phyloP scores from a whole-genome alignment of 371 early-diverging fungal species.

The Blakeslea trispora region DNA sequence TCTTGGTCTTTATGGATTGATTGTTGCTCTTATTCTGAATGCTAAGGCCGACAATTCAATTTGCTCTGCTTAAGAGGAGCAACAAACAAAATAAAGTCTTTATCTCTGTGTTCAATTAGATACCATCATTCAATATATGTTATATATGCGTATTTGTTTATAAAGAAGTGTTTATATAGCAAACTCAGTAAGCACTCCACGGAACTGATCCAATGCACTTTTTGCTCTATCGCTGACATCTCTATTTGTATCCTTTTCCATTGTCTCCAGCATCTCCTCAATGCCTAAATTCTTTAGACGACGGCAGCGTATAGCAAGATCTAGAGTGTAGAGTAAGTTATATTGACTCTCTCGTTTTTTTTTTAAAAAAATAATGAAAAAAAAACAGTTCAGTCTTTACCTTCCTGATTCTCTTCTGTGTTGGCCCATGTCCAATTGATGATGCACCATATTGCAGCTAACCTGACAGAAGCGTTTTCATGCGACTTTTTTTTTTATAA shows the following conservation, averaged over 20 bases:
- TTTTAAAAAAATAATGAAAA: no score
- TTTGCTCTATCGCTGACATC: slow-evolving; percentile 80
- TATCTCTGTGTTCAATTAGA: slow-evolving; percentile 1
- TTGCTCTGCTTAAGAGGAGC: slow-evolving; percentile 21
- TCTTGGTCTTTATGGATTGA: slow-evolving; percentile 88
- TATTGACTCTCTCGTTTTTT: not conserved
- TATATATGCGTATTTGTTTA: not conserved
- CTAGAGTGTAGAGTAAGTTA: slow-evolving; percentile 1
- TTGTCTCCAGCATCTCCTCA: slow-evolving; percentile 54
- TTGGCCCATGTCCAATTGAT: slow-evolving; percentile 80
- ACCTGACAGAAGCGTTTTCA: slow-evolving; percentile 63
- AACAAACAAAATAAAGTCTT: not conserved
- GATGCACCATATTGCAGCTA: slow-evolving; percentile 77
- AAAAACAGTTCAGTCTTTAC: no score
- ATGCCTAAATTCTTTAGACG: slow-evolving; percentile 57
- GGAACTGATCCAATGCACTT: slow-evolving; percentile 68
- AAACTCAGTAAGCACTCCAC: slow-evolving; percentile 11
- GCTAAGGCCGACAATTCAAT: slow-evolving; percentile 65
- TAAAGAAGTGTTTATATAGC: slow-evolving; percentile 5
- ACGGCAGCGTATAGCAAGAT: slow-evolving; percentile 24
- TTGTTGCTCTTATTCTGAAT: slow-evolving; percentile 83
- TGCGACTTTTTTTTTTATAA: slow-evolving; percentile 52
- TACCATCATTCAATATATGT: slow-evolving; percentile 4
- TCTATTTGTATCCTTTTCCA: slow-evolving; percentile 58
- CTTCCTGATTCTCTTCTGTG: slow-evolving; percentile 58